Conservation (phyloP, 768 basidiomycete genomes). For the Xerocomellus dryophilus region DNA sequence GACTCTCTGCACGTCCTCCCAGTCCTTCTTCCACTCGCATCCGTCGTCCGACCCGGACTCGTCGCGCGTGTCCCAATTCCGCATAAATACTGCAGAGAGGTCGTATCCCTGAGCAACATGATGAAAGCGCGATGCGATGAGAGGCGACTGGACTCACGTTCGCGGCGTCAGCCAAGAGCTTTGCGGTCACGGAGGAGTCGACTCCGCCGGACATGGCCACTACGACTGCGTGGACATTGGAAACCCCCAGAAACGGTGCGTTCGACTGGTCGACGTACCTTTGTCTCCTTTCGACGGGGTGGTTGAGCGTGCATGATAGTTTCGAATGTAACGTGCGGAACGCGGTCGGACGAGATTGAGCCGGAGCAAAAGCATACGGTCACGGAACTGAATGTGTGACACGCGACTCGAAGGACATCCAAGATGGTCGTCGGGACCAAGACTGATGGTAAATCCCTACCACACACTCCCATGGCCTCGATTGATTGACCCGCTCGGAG, state of each 20-base stretch:
- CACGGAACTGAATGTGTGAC: slow-evolving; percentile 3
- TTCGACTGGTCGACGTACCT: slow-evolving; percentile 6
- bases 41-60: slow-evolving; percentile 76
- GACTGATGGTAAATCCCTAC: slow-evolving; percentile 31
- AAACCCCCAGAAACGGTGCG: neutral
- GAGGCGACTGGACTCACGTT: slow-evolving; percentile 41
- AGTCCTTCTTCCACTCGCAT: slow-evolving; percentile 96
- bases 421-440: slow-evolving; percentile 42
- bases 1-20: slow-evolving; percentile 84
- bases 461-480: neutral
- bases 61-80: slow-evolving; percentile 91
- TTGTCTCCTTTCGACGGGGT: slow-evolving; percentile 30
- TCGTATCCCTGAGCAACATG: slow-evolving; percentile 59
- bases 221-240: slow-evolving; percentile 51
- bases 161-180: slow-evolving; percentile 53
- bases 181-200: slow-evolving; percentile 88
- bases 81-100: slow-evolving; percentile 89
- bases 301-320: slow-evolving; percentile 16
- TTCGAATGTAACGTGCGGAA: slow-evolving; percentile 5
- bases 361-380: slow-evolving; percentile 11
- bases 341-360: slow-evolving; percentile 11
- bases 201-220: slow-evolving; percentile 96
- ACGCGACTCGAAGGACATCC: slow-evolving; percentile 4
- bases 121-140: neutral
- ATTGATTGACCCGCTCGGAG: slow-evolving; percentile 30